Percentiles rank a stretch among this genome's conserved stretches.
These are phyloP conservation scores for Logfia minima DNA, from an alignment of 129 eudicot species.

Conservation along the genomic window DNA sequence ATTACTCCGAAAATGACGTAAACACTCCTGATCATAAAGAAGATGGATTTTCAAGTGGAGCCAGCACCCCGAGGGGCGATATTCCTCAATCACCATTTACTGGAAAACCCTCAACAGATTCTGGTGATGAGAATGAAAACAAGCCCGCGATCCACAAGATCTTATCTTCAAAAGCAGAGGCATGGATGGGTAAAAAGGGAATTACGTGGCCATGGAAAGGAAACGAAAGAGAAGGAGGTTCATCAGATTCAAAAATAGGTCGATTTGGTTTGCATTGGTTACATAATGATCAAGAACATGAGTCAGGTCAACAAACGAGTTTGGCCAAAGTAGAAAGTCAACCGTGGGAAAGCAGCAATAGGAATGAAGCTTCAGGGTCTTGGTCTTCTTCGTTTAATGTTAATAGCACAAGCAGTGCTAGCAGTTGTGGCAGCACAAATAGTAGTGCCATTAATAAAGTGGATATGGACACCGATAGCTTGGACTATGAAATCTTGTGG, in stretches of 20 bases:
- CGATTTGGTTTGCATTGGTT: conserved; percentile 73
- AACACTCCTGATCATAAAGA: conserved; percentile 62
- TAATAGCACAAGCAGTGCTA: conserved; percentile 83
- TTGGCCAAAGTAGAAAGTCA: conserved; percentile 50
- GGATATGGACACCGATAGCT: conserved; percentile 66
- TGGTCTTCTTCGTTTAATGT: conserved; percentile 74
- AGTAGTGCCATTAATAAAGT: conserved; percentile 73
- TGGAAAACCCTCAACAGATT: conserved; percentile 47
- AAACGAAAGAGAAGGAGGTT: conserved; percentile 56
- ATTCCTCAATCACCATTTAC: conserved; percentile 46
- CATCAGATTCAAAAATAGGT: conserved; percentile 46
- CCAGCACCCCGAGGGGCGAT: conserved; percentile 91
- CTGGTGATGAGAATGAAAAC: conserved; percentile 73
- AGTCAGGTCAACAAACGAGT: conserved; percentile 39
- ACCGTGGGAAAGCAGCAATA: conserved; percentile 45
- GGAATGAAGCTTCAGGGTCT: conserved; percentile 74
- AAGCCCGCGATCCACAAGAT: conserved; percentile 69
- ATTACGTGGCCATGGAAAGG: conserved; percentile 97
- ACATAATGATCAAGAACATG: conserved; percentile 65
- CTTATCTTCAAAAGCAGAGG: conserved; percentile 86
- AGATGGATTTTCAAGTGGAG: conserved; percentile 85
- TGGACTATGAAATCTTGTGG: conserved; percentile 93
- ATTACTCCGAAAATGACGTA: conserved; percentile 48
- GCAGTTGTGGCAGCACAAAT: conserved; percentile 80
- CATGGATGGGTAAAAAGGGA: conserved; percentile 77